These are phyloP conservation scores for Dactylonectria estremocensis DNA, from an alignment of 2,329 filamentous ascomycete genomes.

Conservation along the genomic window DNA sequence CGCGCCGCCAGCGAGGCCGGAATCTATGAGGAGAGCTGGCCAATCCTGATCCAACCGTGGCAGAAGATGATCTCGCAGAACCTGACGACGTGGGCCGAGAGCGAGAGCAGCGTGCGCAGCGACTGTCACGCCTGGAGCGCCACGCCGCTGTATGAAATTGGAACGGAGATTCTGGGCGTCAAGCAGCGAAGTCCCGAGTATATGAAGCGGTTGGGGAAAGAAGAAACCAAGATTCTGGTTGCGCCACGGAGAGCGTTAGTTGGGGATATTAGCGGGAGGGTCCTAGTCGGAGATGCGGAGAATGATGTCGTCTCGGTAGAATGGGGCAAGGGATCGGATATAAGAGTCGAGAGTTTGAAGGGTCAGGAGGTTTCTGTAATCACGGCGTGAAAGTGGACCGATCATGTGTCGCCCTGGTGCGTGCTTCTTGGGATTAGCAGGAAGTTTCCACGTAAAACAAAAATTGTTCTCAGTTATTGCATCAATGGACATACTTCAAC, in stretches of 20 bases:
- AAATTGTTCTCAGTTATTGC: too few relatives aligned
- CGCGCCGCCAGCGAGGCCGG: slow-evolving; percentile 21
- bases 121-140: slow-evolving; percentile 25
- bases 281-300: slow-evolving; percentile 15
- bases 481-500: too few relatives aligned
- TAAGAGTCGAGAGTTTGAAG: background rate
- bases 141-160: slow-evolving; percentile 21
- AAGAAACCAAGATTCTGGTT: slow-evolving; percentile 2
- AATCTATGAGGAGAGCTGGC: slow-evolving; percentile 24
- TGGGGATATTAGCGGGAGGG: slow-evolving; percentile 3
- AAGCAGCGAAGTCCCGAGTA: slow-evolving; percentile 17
- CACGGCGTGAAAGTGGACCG: background rate
- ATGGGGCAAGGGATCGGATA: slow-evolving; percentile 4
- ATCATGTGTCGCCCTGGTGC: too few relatives aligned
- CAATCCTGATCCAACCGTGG: slow-evolving; percentile 17
- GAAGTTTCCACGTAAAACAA: too few relatives aligned
- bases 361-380: background rate
- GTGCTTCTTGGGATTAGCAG: too few relatives aligned
- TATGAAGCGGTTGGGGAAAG: slow-evolving; percentile 8
- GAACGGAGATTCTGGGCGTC: slow-evolving; percentile 14
- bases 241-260: slow-evolving; percentile 8
- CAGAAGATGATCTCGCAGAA: slow-evolving; percentile 29
- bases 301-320: background rate
- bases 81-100: slow-evolving; percentile 25
- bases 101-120: slow-evolving; percentile 27